Evolutionary conservation across 306 rosid genomes (phyloP).

Genomic region (Medicago lupulina): DNA sequence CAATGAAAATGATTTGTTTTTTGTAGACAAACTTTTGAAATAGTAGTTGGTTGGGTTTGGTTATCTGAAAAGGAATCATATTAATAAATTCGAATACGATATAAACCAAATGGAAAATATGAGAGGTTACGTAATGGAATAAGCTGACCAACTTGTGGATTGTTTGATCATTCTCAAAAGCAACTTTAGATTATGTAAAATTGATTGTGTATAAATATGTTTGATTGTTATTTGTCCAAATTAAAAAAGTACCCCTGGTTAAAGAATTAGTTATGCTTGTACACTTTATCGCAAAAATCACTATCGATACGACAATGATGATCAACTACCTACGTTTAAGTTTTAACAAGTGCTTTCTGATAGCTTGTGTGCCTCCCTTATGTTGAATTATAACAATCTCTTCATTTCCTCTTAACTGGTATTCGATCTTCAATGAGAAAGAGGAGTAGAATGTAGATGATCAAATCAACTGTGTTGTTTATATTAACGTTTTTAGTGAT

Average conservation of each 20-base stretch:
- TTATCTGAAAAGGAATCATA: constrained; percentile 23
- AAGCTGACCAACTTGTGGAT: constrained; percentile 13
- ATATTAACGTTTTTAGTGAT: too few relatives aligned
- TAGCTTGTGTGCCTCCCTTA: too few relatives aligned
- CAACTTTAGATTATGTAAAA: neutral
- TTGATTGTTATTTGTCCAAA: neutral
- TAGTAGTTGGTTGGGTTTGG: constrained; percentile 37
- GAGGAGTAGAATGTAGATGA: too few relatives aligned
- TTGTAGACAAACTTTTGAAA: constrained; percentile 14
- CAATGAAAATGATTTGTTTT: constrained; percentile 19
- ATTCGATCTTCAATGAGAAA: too few relatives aligned
- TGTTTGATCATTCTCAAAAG: constrained; percentile 8
- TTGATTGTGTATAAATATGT: constrained; percentile 10
- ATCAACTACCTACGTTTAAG: too few relatives aligned
- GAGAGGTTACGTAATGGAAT: constrained; percentile 10
- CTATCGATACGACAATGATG: too few relatives aligned
- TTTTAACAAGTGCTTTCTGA: too few relatives aligned
- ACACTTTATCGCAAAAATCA: too few relatives aligned
- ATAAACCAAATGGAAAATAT: neutral
- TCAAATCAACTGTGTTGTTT: too few relatives aligned
- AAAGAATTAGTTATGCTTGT: too few relatives aligned
- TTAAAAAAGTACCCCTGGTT: neutral
- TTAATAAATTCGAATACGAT: constrained; percentile 8
- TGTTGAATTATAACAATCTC: too few relatives aligned
- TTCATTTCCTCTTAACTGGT: too few relatives aligned